These are phyloP conservation scores for Shiraia bambusicola DNA, from an alignment of 2,329 filamentous ascomycete species.

Conservation along the genomic window DNA sequence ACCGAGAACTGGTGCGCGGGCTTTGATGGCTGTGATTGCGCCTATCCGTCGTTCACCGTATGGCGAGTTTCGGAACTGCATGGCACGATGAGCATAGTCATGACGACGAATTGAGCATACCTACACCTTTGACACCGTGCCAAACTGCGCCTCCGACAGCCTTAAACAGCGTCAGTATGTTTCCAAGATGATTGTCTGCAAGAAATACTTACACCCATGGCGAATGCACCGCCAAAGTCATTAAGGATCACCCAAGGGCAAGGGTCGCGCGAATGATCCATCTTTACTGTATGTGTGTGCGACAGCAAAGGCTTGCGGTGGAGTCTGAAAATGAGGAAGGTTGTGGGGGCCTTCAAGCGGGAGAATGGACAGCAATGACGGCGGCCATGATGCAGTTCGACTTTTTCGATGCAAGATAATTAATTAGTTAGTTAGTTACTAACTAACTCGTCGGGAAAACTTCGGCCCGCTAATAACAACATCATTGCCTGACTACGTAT, in stretches of 20 bases:
- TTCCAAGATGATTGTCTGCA: background rate
- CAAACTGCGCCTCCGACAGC: conserved; percentile 64
- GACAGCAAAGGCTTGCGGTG: background rate
- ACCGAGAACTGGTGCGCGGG: conserved; percentile 90
- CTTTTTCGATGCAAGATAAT: conserved; percentile 32
- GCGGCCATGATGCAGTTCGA: conserved; percentile 31
- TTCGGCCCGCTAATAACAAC: conserved; percentile 14
- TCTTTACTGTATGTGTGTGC: conserved; percentile 40
- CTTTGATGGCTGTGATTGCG: conserved; percentile 93
- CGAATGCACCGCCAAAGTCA: conserved; percentile 96
- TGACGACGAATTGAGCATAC: conserved; percentile 1
- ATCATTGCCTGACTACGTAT: background rate
- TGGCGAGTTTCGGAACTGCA: conserved; percentile 45
- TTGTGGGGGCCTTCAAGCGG: conserved; percentile 15
- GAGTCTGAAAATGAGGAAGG: conserved; percentile 10
- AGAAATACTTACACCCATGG: conserved; percentile 77
- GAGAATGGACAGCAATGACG: conserved; percentile 16
- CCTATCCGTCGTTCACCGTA: conserved; percentile 95
- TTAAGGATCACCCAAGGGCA: conserved; percentile 96
- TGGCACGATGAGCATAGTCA: conserved; percentile 9
- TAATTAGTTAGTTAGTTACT: no score
- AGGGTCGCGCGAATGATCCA: conserved; percentile 96
- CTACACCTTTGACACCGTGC: conserved; percentile 96
- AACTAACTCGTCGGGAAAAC: conserved; percentile 20
- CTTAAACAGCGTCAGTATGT: conserved; percentile 21